These are phyloP conservation scores for Dissophora ornata DNA, from an alignment of 192 early-diverging fungal genomes.

Conservation along the genomic window DNA sequence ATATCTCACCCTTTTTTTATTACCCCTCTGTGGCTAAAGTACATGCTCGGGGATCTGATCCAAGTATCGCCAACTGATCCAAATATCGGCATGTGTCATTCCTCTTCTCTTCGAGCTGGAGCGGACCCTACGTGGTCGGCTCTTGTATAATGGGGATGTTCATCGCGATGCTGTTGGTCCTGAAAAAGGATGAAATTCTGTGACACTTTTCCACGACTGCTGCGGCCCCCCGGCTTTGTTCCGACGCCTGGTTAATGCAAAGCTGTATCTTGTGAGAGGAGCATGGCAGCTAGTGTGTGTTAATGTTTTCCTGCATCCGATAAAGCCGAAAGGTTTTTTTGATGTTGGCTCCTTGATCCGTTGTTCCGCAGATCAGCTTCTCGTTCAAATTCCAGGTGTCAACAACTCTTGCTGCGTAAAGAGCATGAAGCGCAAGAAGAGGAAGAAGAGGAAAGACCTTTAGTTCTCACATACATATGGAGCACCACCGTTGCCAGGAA, in stretches of 20 bases:
- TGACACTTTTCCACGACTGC: constrained; percentile 19
- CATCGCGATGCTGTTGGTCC: constrained; percentile 10
- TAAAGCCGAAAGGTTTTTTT: constrained; percentile 6
- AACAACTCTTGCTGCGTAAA: not conserved
- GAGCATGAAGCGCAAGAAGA: not conserved
- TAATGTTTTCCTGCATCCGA: not conserved
- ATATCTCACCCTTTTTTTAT: too few species aligned
- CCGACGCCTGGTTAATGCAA: constrained; percentile 27
- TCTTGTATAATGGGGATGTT: not conserved
- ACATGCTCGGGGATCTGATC: too few species aligned
- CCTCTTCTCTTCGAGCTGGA: too few species aligned
- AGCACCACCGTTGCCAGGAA: not conserved
- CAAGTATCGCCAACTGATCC: too few species aligned
- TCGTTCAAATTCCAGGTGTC: constrained; percentile 6
- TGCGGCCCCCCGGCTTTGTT: not conserved
- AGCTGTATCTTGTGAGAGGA: constrained; percentile 20
- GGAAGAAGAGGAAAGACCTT: not conserved
- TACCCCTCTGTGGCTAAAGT: too few species aligned
- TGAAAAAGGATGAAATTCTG: constrained; percentile 19
- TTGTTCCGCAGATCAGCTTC: constrained; percentile 28
- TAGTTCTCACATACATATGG: not conserved
- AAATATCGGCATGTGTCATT: too few species aligned
- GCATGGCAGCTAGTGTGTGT: constrained; percentile 7
- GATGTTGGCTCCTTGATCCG: constrained; percentile 37
- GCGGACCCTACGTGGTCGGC: too few species aligned